A percentile compares a stretch with the other conserved stretches of the same genome.
phyloP scores from a whole-genome alignment of 2,329 filamentous ascomycete species.

The Aspergillus aculeatus region DNA sequence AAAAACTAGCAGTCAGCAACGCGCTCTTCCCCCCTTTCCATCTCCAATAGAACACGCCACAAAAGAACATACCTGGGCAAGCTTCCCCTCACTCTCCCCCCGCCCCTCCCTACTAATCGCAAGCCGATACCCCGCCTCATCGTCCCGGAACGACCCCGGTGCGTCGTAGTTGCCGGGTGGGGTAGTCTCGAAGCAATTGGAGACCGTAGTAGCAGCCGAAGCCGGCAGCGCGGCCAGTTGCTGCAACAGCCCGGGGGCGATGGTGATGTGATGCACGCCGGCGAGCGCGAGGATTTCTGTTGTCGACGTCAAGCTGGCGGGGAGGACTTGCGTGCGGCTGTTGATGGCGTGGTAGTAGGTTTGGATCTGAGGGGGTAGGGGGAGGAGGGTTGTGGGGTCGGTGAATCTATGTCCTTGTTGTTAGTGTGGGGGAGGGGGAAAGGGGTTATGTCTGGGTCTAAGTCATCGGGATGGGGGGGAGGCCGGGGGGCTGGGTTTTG shows the following conservation, averaged over 20 bases:
- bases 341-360: conserved; percentile 49
- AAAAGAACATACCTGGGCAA: conserved; percentile 39
- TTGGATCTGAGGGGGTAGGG: conserved; percentile 54
- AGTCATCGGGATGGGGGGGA: too few species aligned
- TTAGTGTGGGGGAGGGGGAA: neutral
- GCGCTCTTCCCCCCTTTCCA: neutral
- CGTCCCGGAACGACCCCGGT: conserved; percentile 32
- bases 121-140: conserved; percentile 52
- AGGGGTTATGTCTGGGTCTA: neutral
- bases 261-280: conserved; percentile 59
- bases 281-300: conserved; percentile 60
- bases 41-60: neutral
- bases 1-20: neutral
- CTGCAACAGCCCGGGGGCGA: conserved; percentile 54
- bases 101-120: conserved; percentile 49
- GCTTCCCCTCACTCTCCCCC: conserved; percentile 49
- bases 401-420: conserved; percentile 14
- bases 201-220: conserved; percentile 19
- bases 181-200: conserved; percentile 23
- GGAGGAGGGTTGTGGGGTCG: conserved; percentile 39
- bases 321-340: conserved; percentile 53
- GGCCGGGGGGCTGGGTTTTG: too few species aligned
- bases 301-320: conserved; percentile 57
- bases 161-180: conserved; percentile 21
- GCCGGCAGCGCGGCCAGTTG: conserved; percentile 45